Percentiles rank a stretch among this genome's conserved stretches.
phyloP scores from a whole-genome alignment of 1,139 yeast genomes.

The Keqinozyma sinolaborantium region DNA sequence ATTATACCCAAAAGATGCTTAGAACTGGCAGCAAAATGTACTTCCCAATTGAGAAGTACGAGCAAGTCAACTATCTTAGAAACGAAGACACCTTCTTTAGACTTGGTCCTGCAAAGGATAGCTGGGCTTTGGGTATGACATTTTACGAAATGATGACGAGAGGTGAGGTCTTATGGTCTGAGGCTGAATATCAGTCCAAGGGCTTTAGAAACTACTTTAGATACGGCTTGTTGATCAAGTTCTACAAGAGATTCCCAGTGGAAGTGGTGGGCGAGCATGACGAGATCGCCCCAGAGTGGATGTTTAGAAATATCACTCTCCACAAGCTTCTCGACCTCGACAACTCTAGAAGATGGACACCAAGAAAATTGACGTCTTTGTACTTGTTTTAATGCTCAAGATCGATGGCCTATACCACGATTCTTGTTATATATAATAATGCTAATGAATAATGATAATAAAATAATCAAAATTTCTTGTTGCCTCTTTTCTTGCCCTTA shows the following conservation, averaged over 20 bases:
- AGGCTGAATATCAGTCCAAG: neutral
- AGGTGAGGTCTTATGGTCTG: constrained; percentile 3
- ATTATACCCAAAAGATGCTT: constrained; percentile 1
- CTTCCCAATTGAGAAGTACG: constrained; percentile 6
- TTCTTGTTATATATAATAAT: too few relatives aligned
- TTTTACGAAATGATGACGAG: constrained; percentile 7
- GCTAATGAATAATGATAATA: too few relatives aligned
- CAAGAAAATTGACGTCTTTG: neutral
- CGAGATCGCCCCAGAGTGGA: neutral
- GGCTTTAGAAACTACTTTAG: neutral
- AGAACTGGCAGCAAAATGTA: constrained; percentile 3
- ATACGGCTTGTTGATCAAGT: neutral
- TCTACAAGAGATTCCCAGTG: neutral
- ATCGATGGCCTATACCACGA: too few relatives aligned
- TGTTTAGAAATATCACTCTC: neutral
- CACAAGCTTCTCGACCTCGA: constrained; percentile 1
- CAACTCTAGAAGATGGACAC: neutral
- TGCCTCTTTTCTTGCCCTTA: constrained; percentile 52
- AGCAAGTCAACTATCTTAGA: neutral
- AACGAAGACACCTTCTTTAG: constrained; percentile 2
- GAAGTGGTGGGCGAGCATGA: neutral
- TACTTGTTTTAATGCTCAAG: too few relatives aligned
- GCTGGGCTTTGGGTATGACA: constrained; percentile 8
- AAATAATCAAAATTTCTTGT: constrained; percentile 6
- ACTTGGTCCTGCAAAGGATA: constrained; percentile 2